Evolutionary conservation across 2,329 filamentous ascomycete species (phyloP).

Genomic region (Epichloe brachyelytri): DNA sequence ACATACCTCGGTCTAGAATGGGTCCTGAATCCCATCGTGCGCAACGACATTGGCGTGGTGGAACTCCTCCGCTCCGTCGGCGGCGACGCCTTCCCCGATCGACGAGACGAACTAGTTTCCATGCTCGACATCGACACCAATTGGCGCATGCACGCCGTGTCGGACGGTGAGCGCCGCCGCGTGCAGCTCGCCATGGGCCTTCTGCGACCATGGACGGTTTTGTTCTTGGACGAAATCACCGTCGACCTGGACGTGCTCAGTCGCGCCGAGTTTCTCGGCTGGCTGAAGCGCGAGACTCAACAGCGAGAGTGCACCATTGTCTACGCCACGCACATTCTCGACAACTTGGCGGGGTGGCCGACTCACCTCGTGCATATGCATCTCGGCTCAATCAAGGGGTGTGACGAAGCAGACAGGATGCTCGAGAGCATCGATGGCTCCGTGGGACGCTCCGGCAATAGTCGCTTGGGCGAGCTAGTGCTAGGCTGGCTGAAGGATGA

Average conservation of each 20-base stretch:
- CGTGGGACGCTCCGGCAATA: conserved; percentile 50
- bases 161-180: conserved; percentile 77
- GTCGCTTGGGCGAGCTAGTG: conserved; percentile 74
- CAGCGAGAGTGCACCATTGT: conserved; percentile 76
- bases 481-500: conserved; percentile 78
- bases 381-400: conserved; percentile 75
- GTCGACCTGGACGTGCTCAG: conserved; percentile 87
- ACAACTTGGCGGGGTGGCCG: conserved; percentile 90
- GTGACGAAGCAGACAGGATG: conserved; percentile 62
- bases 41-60: conserved; percentile 82
- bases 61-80: conserved; percentile 79
- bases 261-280: conserved; percentile 71
- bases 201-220: conserved; percentile 76
- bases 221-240: conserved; percentile 91
- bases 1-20: conserved; percentile 96
- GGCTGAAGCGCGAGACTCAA: conserved; percentile 80
- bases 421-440: conserved; percentile 35
- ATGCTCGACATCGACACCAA: conserved; percentile 84
- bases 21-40: conserved; percentile 94
- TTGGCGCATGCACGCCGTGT: conserved; percentile 95
- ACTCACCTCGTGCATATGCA: conserved; percentile 95
- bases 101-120: conserved; percentile 72
- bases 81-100: conserved; percentile 66
- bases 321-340: conserved; percentile 93
- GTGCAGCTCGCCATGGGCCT: conserved; percentile 96